These are phyloP conservation scores for Hypomontagnella monticulosa DNA, from an alignment of 495 filamentous ascomycete genomes.

Conservation along the genomic window DNA sequence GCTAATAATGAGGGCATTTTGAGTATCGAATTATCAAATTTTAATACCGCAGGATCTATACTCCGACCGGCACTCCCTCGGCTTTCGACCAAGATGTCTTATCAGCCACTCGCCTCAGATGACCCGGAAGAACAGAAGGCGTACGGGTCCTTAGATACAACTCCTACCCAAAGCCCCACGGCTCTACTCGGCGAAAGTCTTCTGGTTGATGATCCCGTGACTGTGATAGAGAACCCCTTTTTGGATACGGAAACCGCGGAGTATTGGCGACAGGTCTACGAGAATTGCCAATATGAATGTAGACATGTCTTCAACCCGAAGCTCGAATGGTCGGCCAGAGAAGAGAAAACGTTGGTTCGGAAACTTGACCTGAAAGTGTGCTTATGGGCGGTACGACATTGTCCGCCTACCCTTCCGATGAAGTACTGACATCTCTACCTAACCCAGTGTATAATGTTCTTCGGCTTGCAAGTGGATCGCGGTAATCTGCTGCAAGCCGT, in stretches of 20 bases:
- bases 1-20: neutral
- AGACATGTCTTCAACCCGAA: slow-evolving; percentile 63
- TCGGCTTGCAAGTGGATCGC: slow-evolving; percentile 66
- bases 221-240: slow-evolving; percentile 48
- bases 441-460: slow-evolving; percentile 59
- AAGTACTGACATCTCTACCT: slow-evolving; percentile 12
- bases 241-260: slow-evolving; percentile 41
- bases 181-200: slow-evolving; percentile 32
- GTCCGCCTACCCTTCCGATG: slow-evolving; percentile 7
- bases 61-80: slow-evolving; percentile 7
- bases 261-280: slow-evolving; percentile 45
- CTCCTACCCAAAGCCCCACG: slow-evolving; percentile 21
- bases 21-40: slow-evolving; percentile 32
- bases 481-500: slow-evolving; percentile 65
- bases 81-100: slow-evolving; percentile 41
- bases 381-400: slow-evolving; percentile 59
- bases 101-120: slow-evolving; percentile 35
- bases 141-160: slow-evolving; percentile 33
- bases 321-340: slow-evolving; percentile 61
- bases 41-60: slow-evolving; percentile 14
- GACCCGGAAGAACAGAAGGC: slow-evolving; percentile 39
- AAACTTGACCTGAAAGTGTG: slow-evolving; percentile 63
- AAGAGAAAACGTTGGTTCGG: slow-evolving; percentile 61
- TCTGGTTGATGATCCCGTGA: slow-evolving; percentile 18
- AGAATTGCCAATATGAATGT: slow-evolving; percentile 55